A percentile compares a stretch with the other conserved stretches of the same genome.
Conservation (phyloP, 495 filamentous ascomycete genomes). For the Aspergillus indologenus region DNA sequence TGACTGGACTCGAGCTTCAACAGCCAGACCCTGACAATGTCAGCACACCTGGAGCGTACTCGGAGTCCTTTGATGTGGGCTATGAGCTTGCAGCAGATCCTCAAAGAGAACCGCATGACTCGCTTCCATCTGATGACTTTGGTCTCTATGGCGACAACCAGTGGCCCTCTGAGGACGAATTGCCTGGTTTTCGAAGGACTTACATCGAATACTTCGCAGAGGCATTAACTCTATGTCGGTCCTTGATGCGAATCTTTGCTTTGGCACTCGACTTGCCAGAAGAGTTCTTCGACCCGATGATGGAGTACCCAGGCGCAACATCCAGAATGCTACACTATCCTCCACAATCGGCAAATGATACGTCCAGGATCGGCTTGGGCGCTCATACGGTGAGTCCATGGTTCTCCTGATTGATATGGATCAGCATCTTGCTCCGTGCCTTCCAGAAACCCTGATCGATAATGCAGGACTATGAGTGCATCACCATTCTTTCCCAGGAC, state of each 20-base stretch:
- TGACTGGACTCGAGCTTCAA: conserved; percentile 20
- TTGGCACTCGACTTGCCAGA: conserved; percentile 43
- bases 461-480: conserved; percentile 45
- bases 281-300: conserved; percentile 41
- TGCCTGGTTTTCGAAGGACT: conserved; percentile 18
- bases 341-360: conserved; percentile 28
- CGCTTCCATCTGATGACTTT: conserved; percentile 20
- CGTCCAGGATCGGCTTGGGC: conserved; percentile 41
- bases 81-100: conserved; percentile 36
- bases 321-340: conserved; percentile 47
- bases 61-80: conserved; percentile 42
- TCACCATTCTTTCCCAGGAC: conserved; percentile 40
- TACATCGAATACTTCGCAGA: conserved; percentile 29
- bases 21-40: conserved; percentile 3
- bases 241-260: conserved; percentile 44
- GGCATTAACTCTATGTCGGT: conserved; percentile 29
- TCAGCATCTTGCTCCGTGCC: too few relatives aligned
- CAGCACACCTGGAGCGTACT: conserved; percentile 22
- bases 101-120: conserved; percentile 17
- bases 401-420: too few relatives aligned
- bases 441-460: neutral
- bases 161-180: conserved; percentile 24
- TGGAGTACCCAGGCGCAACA: conserved; percentile 41
- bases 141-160: conserved; percentile 29
- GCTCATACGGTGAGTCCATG: conserved; percentile 36